Evolutionary conservation across 2,329 filamentous ascomycete genomes (phyloP).

Genomic region (Colletotrichum liriopes): DNA sequence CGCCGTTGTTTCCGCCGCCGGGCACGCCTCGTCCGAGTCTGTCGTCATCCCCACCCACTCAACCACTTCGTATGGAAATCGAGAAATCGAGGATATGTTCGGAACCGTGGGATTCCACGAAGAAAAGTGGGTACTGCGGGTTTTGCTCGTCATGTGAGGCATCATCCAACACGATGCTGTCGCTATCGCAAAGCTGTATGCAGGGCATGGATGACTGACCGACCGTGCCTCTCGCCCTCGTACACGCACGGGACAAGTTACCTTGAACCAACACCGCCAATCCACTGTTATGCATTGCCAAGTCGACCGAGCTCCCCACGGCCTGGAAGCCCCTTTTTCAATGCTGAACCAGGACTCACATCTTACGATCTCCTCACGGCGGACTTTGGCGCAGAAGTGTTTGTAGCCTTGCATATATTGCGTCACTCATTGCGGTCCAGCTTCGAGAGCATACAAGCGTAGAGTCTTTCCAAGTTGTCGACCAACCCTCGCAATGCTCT

Average conservation of each 20-base stretch:
- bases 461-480: neutral
- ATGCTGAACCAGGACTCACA: neutral
- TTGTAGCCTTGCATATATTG: neutral
- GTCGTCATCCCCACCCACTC: neutral
- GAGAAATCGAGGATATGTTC: neutral
- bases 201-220: conserved; percentile 26
- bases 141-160: conserved; percentile 43
- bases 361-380: neutral
- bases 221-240: conserved; percentile 13
- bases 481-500: neutral
- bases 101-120: conserved; percentile 27
- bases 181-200: conserved; percentile 37
- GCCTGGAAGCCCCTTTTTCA: conserved; percentile 28
- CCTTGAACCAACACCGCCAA: conserved; percentile 27
- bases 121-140: conserved; percentile 40
- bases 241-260: conserved; percentile 19
- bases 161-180: conserved; percentile 36
- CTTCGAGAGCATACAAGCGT: neutral
- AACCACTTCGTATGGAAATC: neutral
- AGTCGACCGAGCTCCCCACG: conserved; percentile 27
- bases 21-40: conserved; percentile 22
- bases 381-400: neutral
- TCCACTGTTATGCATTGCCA: conserved; percentile 36
- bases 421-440: neutral
- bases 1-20: conserved; percentile 20